Evolutionary conservation across 306 rosid species (phyloP), one percentile per base, ranked within the genome.

Genomic region (Begonia loranthoides): DNA sequence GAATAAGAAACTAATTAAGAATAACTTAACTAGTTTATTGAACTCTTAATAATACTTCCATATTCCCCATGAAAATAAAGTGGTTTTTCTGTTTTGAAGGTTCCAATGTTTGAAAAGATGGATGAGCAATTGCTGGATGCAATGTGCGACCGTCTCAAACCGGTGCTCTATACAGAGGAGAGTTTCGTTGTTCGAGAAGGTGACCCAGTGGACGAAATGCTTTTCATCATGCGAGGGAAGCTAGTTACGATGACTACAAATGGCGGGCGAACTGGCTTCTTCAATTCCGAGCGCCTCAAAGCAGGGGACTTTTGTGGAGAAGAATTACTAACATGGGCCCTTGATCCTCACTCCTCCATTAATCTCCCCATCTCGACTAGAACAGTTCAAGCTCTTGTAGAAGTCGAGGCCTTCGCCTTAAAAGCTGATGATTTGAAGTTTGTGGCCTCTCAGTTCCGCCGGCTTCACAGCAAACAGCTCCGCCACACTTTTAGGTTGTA

Each of bases 391-490:
- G 33, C 65, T 3, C 49, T 50, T 19, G 19, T 56, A 7, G 49
- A 60, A 41, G 65, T 60, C 14, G 65, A 60, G 33, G 65, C 65
- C 12, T 60, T 60, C 12, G 56, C 56, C 51, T 41, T 60, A 2
- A 40, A 50, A 52, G 65, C 56, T 4, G 50, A 49, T 14, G 56
- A 60, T 49, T 39, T 49, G 6, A 60, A 60, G 55, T 39, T 38
- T 10, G 48, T 60, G 15, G 64, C 56, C 36, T 46, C 54, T 28
- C 54, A 58, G 55, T 58, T 58, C 46, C 54, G 54, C 13, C 46
- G 54, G 2, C 54, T 58, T 33, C 53, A 58, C 46, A 46, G 53
- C 63, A 48, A 58, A 36, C 63, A 46, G n/a, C 63, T 58, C 10
- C 36, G 63, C 36, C 63, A 58, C 55, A 46, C 63, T 48, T 59